Percentiles rank a stretch among this genome's conserved stretches.
phyloP scores from a whole-genome alignment of 176 grass and related monocot genomes.

The Lolium perenne region DNA sequence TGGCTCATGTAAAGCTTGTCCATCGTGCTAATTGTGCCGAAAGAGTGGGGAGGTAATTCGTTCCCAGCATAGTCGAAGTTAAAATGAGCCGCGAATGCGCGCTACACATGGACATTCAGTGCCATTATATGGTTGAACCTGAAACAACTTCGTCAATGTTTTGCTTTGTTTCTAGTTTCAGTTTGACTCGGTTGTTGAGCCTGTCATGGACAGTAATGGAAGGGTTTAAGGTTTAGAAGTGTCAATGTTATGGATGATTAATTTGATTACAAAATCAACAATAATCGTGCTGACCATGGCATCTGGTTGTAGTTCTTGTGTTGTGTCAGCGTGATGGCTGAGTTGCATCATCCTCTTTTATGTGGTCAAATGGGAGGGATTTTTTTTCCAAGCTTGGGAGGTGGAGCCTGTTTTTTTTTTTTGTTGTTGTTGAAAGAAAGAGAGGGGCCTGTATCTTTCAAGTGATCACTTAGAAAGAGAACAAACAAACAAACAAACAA shows the following conservation, averaged over 20 bases:
- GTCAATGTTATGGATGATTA: background rate
- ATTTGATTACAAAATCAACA: background rate
- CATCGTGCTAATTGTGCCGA: background rate
- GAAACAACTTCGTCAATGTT: background rate
- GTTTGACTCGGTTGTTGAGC: slow-evolving; percentile 2
- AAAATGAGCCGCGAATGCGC: background rate
- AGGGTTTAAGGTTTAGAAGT: background rate
- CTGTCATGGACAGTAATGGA: background rate
- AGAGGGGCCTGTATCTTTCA: too few relatives aligned
- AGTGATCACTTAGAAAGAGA: too few relatives aligned
- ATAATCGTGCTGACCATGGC: background rate
- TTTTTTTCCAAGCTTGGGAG: too few relatives aligned
- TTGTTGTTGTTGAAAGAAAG: too few relatives aligned
- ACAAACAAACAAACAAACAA: too few relatives aligned
- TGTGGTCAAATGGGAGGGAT: too few relatives aligned
- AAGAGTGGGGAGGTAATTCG: background rate
- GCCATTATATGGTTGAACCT: background rate
- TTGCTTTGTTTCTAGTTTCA: background rate
- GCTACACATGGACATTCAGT: background rate
- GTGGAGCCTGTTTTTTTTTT: too few relatives aligned
- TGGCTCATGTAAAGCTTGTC: slow-evolving; percentile 20
- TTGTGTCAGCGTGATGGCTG: too few relatives aligned
- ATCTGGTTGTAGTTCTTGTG: too few relatives aligned
- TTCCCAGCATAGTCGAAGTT: background rate
- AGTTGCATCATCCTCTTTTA: too few relatives aligned